A percentile compares a stretch with the other conserved stretches of the same genome.
These are phyloP conservation scores for Arthrobotrys pseudoclavata DNA, from an alignment of 2,329 filamentous ascomycete species.

Conservation along the genomic window DNA sequence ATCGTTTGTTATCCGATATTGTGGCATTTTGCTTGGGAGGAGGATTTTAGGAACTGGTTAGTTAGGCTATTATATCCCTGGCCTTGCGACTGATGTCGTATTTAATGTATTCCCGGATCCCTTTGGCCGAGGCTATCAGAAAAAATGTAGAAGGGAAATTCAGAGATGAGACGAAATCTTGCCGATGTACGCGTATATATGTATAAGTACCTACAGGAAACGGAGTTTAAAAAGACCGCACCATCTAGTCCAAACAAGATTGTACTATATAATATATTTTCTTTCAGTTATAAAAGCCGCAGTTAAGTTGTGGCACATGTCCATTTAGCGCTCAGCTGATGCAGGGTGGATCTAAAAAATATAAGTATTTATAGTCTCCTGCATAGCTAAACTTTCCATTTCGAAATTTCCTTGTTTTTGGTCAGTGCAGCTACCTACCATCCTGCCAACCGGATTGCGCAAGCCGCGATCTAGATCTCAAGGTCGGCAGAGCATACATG, in stretches of 20 bases:
- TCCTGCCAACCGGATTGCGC: conserved; percentile 7
- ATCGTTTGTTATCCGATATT: conserved; percentile 43
- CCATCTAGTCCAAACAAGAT: background rate
- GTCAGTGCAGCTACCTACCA: background rate
- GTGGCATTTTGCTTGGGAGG: conserved; percentile 30
- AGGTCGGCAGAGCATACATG: conserved; percentile 21
- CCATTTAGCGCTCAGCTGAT: conserved; percentile 9
- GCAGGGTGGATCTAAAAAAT: conserved; percentile 1
- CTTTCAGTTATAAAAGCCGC: conserved; percentile 6
- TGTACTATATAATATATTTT: too few relatives aligned
- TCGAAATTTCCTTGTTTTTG: conserved; percentile 15
- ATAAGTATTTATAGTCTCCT: conserved; percentile 17
- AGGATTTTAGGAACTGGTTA: too few relatives aligned
- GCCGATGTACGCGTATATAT: too few relatives aligned
- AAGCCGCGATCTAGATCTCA: conserved; percentile 23
- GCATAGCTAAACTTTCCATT: background rate
- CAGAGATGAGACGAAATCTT: conserved; percentile 32
- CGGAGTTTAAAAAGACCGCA: conserved; percentile 2
- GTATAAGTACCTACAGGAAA: background rate
- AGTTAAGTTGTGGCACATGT: conserved; percentile 2
- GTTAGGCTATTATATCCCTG: conserved; percentile 49
- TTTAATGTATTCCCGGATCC: conserved; percentile 3
- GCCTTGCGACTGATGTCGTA: conserved; percentile 15
- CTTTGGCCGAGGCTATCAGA: conserved; percentile 7
- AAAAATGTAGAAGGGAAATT: background rate